A percentile compares a stretch with the other conserved stretches of the same genome.
Evolutionary conservation across 345 rosid species (phyloP).

Genomic region (Acer saccharum): DNA sequence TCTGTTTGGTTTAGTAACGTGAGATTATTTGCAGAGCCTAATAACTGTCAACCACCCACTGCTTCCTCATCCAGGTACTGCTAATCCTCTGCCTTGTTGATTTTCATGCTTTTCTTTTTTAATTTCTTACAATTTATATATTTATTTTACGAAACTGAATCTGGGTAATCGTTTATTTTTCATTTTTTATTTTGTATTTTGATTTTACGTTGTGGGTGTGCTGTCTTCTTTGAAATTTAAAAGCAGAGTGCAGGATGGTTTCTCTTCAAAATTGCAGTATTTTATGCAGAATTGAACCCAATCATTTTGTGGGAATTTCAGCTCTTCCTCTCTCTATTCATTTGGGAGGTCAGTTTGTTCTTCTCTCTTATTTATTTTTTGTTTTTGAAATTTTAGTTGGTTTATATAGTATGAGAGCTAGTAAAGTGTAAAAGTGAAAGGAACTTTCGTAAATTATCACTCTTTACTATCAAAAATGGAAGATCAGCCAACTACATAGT

Average conservation of each 20-base stretch:
- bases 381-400: neutral
- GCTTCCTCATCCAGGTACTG: slow-evolving; percentile 8
- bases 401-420: neutral
- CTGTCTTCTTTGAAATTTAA: neutral
- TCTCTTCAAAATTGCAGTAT: slow-evolving; percentile 19
- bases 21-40: neutral
- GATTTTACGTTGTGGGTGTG: neutral
- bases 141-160: neutral
- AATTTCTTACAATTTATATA: neutral
- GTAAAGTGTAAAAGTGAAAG: neutral
- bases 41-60: slow-evolving; percentile 11
- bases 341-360: slow-evolving; percentile 26
- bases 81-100: neutral
- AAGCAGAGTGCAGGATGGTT: slow-evolving; percentile 26
- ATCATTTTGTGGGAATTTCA: slow-evolving; percentile 24
- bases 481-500: neutral
- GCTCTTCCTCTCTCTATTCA: slow-evolving; percentile 15
- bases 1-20: neutral
- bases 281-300: slow-evolving; percentile 14
- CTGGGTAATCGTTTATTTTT: neutral
- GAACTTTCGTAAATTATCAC: neutral
- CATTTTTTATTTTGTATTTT: neutral
- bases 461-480: neutral
- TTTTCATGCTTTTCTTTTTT: neutral
- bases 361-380: neutral